Evolutionary conservation across 805 yeast species (phyloP).

Genomic region (Sungouiozyma ichnusensis): DNA sequence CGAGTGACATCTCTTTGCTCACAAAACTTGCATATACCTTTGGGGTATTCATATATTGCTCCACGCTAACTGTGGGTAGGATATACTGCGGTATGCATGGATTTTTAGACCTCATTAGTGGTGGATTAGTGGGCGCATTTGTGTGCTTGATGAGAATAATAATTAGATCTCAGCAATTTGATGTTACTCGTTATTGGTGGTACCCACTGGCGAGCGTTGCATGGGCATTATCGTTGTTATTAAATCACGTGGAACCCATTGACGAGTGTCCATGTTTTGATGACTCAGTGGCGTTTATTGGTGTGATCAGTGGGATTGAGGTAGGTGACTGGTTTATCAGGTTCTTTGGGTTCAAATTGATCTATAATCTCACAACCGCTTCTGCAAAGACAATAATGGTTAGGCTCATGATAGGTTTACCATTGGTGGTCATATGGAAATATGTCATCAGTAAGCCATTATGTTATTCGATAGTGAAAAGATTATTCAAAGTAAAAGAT

Average conservation of each 20-base stretch:
- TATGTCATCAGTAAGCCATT: conserved; percentile 52
- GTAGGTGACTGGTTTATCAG: conserved; percentile 43
- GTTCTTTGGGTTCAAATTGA: conserved; percentile 8
- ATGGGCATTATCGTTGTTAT: conserved; percentile 41
- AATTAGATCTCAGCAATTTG: conserved; percentile 18
- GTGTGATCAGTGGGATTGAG: conserved; percentile 74
- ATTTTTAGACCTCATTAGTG: conserved; percentile 59
- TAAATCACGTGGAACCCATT: conserved; percentile 70
- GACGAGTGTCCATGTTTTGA: conserved; percentile 96
- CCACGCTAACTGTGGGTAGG: conserved; percentile 66
- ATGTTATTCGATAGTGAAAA: conserved; percentile 38
- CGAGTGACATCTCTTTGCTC: not conserved
- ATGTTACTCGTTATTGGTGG: conserved; percentile 16
- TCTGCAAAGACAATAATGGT: conserved; percentile 23
- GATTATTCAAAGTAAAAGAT: conserved; percentile 12
- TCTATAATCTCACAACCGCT: conserved; percentile 12
- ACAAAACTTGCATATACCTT: conserved; percentile 1
- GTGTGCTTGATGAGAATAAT: conserved; percentile 40
- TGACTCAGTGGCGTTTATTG: conserved; percentile 86
- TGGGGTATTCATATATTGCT: conserved; percentile 37
- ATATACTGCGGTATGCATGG: conserved; percentile 98
- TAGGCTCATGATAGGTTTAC: conserved; percentile 54
- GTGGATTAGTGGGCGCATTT: conserved; percentile 50
- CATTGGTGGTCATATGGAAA: conserved; percentile 63
- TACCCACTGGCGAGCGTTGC: conserved; percentile 32